phyloP scores from a whole-genome alignment of 2,329 filamentous ascomycete species.

The Cladosporium oxysporum region DNA sequence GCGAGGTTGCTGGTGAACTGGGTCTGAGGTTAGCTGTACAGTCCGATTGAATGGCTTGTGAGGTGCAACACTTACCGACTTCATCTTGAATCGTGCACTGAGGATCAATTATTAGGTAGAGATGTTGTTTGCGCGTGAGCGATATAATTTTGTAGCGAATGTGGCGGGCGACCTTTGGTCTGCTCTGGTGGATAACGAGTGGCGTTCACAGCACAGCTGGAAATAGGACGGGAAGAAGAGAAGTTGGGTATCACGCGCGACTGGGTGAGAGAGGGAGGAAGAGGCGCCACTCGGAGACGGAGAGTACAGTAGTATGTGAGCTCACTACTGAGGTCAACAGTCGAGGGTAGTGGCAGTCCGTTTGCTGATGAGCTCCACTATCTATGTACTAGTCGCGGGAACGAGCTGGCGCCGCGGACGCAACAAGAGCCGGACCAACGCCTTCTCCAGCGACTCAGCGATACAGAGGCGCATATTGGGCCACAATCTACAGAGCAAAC shows the following conservation, averaged over 20 bases:
- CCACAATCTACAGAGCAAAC: background rate
- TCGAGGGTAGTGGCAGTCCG: slow-evolving; percentile 5
- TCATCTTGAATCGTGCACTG: slow-evolving; percentile 3
- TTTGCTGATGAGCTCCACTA: slow-evolving; percentile 8
- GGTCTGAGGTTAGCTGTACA: background rate
- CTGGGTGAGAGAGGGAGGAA: background rate
- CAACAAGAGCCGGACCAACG: background rate
- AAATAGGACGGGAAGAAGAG: background rate
- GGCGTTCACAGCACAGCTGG: slow-evolving; percentile 17
- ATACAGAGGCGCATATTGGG: background rate
- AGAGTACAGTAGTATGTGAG: slow-evolving; percentile 2
- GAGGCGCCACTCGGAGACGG: background rate
- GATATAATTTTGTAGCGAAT: background rate
- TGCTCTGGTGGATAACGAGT: background rate
- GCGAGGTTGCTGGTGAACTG: slow-evolving; percentile 14
- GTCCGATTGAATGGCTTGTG: background rate
- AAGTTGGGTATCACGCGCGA: slow-evolving; percentile 1
- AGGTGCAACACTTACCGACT: slow-evolving; percentile 3
- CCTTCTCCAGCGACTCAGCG: background rate
- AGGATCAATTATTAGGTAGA: background rate
- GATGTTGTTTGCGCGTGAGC: background rate
- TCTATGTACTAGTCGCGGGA: slow-evolving; percentile 6
- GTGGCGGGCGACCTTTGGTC: background rate
- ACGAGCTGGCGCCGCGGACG: slow-evolving; percentile 4
- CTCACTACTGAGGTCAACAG: slow-evolving; percentile 9